Base-by-base conservation (phyloP, 2,329 filamentous ascomycete genomes). In the Alternaria sp. region DNA sequence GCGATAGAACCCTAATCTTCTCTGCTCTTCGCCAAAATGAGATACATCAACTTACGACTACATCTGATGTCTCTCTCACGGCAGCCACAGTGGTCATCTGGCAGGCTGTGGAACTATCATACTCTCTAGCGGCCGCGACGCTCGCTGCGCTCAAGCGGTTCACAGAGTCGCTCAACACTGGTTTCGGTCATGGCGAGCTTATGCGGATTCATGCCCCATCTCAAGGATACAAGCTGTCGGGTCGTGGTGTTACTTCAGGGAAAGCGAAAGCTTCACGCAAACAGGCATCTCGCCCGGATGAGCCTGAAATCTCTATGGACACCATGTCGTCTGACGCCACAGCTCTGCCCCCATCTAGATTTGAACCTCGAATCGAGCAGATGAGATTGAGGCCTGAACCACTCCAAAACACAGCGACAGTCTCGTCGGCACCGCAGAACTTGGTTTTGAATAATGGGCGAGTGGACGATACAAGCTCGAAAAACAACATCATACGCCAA, bases 161-260 rank as follows among this genome's bases (percentile, higher is more conserved):
- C 40, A 62, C 66, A 5, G 66, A 68, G 25, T 66, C 56, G 11
- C 54, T 68, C 12, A 66, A 63, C 23, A 68, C 66, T 3, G 66
- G 65, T 1, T 68, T 66, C n/a, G 66, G 66, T 10, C 63, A 68
- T 15, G 63, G 66, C 8, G 63, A 66, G 54, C 46, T 64, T 17
- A 63, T 68, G 21, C 60, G 66, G 6, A 47, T 66, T 6, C 60
- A 66, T 26, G 55, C 54, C 0, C 40, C 56, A 13, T 63, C 63
- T 7, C 47, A 65, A 30, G 15, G 25, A 13, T 62, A 68, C 47
- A 61, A 66, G 17, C 30, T 61, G 51, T 68, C 60, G 2, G 57
- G 45, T 49, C 54, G 45, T 7, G 66, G 63, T 43, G 30, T 50
- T 57, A n/a, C 43, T 15, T n/a, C 43, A 13, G 30, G 28, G 19